Percentiles rank a stretch among this genome's conserved stretches.
Evolutionary conservation across 2,329 filamentous ascomycete genomes (phyloP).

Genomic region (Macrophomina pseudophaseolina): DNA sequence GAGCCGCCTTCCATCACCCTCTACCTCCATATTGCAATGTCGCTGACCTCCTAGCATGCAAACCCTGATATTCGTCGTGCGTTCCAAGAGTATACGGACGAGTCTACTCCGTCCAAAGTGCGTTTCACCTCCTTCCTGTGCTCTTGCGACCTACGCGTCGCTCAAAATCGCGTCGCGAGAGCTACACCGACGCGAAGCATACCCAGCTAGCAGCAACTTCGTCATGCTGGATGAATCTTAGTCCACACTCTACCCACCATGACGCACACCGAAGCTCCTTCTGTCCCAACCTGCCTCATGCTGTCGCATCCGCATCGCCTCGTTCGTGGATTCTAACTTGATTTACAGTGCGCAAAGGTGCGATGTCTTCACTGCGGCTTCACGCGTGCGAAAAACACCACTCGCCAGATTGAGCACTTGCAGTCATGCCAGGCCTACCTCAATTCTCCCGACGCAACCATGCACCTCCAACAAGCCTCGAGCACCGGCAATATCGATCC

Average conservation of each 20-base stretch:
- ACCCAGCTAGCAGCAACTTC: not conserved
- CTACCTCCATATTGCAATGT: slow-evolving; percentile 1
- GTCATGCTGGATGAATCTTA: not conserved
- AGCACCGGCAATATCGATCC: slow-evolving; percentile 16
- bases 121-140: slow-evolving; percentile 22
- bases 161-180: not conserved
- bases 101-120: slow-evolving; percentile 48
- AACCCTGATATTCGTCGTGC: slow-evolving; percentile 50
- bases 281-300: slow-evolving; percentile 1
- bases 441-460: slow-evolving; percentile 50
- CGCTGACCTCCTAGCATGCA: slow-evolving; percentile 37
- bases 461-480: slow-evolving; percentile 33
- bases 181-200: not conserved
- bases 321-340: slow-evolving; percentile 3
- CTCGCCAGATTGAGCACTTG: slow-evolving; percentile 57
- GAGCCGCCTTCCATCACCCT: slow-evolving; percentile 12
- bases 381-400: slow-evolving; percentile 57
- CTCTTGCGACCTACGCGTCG: slow-evolving; percentile 9
- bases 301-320: not conserved
- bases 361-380: slow-evolving; percentile 56
- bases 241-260: not conserved
- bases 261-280: not conserved
- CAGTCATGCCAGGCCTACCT: slow-evolving; percentile 53
- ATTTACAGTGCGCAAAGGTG: slow-evolving; percentile 52
- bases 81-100: slow-evolving; percentile 48